Conservation (phyloP, 1,139 yeast genomes). For the Hyphopichia khmerensis region DNA sequence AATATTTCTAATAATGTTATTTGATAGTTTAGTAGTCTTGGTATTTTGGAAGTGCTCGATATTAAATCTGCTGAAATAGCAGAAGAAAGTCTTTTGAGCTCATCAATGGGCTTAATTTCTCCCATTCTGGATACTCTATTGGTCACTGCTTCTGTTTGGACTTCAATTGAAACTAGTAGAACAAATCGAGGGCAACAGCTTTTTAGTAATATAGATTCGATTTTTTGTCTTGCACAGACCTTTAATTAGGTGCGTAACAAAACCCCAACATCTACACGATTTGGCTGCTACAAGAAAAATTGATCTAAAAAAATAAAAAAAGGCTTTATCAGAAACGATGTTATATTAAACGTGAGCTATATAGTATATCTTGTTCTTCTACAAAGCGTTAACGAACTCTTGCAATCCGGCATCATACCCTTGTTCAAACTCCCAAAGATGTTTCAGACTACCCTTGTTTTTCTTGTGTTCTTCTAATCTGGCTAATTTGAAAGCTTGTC, state of each 20-base stretch:
- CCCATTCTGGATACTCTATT: neutral
- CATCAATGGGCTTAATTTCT: conserved; percentile 2
- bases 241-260: neutral
- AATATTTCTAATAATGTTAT: conserved; percentile 36
- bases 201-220: neutral
- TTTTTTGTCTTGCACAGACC: too few relatives aligned
- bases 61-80: conserved; percentile 6
- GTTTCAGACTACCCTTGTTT: conserved; percentile 53
- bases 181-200: neutral
- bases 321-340: too few relatives aligned
- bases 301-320: too few relatives aligned
- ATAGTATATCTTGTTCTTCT: neutral
- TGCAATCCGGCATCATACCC: conserved; percentile 68
- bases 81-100: conserved; percentile 6
- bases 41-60: conserved; percentile 6
- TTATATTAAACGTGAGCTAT: too few relatives aligned
- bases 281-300: conserved; percentile 1
- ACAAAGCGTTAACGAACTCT: conserved; percentile 17
- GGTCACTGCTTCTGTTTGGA: too few relatives aligned
- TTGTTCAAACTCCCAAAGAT: conserved; percentile 85
- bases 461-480: conserved; percentile 55
- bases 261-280: neutral
- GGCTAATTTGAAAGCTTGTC: conserved; percentile 60
- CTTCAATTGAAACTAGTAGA: neutral
- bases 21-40: conserved; percentile 24